These are phyloP conservation scores for Pseudonitzschia multiseries DNA, from an alignment of 108 stramenopile genomes.

Conservation along the genomic window DNA sequence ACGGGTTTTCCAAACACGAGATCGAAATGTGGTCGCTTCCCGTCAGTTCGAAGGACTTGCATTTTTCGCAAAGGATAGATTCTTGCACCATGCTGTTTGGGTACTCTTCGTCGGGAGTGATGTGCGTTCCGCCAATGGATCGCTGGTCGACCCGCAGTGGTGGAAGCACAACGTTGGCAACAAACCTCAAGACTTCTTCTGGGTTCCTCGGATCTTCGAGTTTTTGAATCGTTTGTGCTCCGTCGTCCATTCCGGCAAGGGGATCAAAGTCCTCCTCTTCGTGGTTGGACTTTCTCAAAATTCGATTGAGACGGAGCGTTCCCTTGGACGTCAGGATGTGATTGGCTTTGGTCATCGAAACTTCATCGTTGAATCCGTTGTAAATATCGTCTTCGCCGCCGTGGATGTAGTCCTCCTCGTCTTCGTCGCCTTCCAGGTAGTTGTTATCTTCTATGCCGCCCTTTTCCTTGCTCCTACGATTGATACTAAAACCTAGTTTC, in stretches of 20 bases:
- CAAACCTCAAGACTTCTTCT: slow-evolving; percentile 41
- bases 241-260: slow-evolving; percentile 23
- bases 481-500: slow-evolving; percentile 31
- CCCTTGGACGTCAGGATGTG: slow-evolving; percentile 66
- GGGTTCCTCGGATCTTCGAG: slow-evolving; percentile 41
- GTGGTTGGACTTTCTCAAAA: slow-evolving; percentile 44
- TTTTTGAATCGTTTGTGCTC: slow-evolving; percentile 33
- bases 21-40: slow-evolving; percentile 42
- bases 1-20: slow-evolving; percentile 48
- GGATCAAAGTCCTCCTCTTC: slow-evolving; percentile 39
- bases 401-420: slow-evolving; percentile 20
- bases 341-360: slow-evolving; percentile 44
- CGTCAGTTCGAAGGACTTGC: slow-evolving; percentile 48
- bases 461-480: slow-evolving; percentile 18
- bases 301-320: slow-evolving; percentile 68
- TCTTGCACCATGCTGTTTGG: slow-evolving; percentile 49
- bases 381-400: slow-evolving; percentile 16
- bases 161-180: slow-evolving; percentile 47
- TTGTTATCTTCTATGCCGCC: not conserved
- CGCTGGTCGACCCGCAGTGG: slow-evolving; percentile 46
- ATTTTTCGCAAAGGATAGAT: slow-evolving; percentile 40
- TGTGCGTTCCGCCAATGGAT: slow-evolving; percentile 45
- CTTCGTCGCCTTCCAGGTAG: slow-evolving; percentile 13
- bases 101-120: slow-evolving; percentile 27
- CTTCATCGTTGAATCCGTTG: slow-evolving; percentile 27